These are phyloP conservation scores for Boletus semigastroideus DNA, from an alignment of 1,284 basidiomycete genomes.

Conservation along the genomic window DNA sequence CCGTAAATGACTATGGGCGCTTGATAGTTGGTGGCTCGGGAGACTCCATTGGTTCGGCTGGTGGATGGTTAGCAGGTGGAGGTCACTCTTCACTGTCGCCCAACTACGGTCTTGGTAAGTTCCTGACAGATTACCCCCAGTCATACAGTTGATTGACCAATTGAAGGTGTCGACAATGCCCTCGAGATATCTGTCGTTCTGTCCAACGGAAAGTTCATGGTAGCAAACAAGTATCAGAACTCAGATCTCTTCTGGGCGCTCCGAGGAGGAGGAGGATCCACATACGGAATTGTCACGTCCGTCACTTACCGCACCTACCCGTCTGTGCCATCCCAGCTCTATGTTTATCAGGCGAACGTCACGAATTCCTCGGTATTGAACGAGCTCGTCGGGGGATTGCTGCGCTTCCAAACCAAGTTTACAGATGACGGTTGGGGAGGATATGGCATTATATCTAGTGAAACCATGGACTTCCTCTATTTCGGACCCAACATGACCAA, in stretches of 20 bases:
- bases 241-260: conserved; percentile 45
- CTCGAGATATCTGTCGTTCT: conserved; percentile 26
- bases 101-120: conserved; percentile 43
- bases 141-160: not conserved
- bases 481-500: too few species aligned
- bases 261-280: conserved; percentile 48
- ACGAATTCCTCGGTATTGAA: conserved; percentile 18
- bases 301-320: conserved; percentile 33
- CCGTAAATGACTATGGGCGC: conserved; percentile 36
- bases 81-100: conserved; percentile 44
- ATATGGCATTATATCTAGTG: not conserved
- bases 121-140: not conserved
- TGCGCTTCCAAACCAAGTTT: conserved; percentile 34
- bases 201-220: conserved; percentile 17
- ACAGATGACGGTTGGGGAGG: conserved; percentile 30
- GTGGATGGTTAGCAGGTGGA: conserved; percentile 42
- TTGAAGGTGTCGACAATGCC: conserved; percentile 42
- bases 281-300: conserved; percentile 21
- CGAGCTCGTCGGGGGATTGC: conserved; percentile 26
- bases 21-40: too few species aligned
- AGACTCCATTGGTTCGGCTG: too few species aligned
- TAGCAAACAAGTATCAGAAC: conserved; percentile 14
- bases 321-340: conserved; percentile 28
- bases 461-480: conserved; percentile 22
- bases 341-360: conserved; percentile 26